Base-by-base conservation (phyloP, 2,329 filamentous ascomycete genomes). In the Massarina eburnea region DNA sequence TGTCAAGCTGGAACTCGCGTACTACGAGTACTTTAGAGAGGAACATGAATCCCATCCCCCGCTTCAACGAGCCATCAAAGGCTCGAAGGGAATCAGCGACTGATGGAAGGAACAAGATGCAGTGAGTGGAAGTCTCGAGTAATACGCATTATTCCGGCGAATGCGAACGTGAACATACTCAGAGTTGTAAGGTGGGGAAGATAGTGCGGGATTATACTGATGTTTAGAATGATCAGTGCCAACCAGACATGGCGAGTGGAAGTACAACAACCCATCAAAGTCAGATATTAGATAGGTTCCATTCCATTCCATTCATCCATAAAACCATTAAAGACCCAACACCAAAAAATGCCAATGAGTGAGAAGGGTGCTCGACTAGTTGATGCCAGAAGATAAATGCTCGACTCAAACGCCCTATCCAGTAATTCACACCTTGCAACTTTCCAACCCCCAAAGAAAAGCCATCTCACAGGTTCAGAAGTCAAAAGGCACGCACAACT, bases 51-150 rank as follows among this genome's bases (percentile, higher is more conserved):
- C 38, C 52, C 3, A 41, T 52, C 14, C 39, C 49, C 3, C 30
- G 39, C 8, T 55, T 52, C 27, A 39, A 45, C 19, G 37, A 34
- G 19, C 37, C 46, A 3, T 49, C 49, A 14, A 20, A 43, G 21
- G 48, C 43, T 7, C 50, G 46, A 49, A 55, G 42, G 20, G 46
- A 55, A 22, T 39, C 52, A 2, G 52, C 52, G 1, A 34, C 42
- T 12, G 52, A 55, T 39, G 39, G 46, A 14, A 35, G 49, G 19
- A 52, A 55, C 27, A 51, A 49, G 37, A 26, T 48, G 42, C 48
- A 55, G 37, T 55, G 46, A 43, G 45, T 46, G 8, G 49, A 46
- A 6, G 8, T 55, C 52, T 24, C 52, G 49, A 49, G 36, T 52
- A 8, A 48, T 44, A 4, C 39, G 50, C n/a, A 52, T 52, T 43